Conservation (phyloP, 1,284 basidiomycete genomes). For the Marasmius oreades region DNA sequence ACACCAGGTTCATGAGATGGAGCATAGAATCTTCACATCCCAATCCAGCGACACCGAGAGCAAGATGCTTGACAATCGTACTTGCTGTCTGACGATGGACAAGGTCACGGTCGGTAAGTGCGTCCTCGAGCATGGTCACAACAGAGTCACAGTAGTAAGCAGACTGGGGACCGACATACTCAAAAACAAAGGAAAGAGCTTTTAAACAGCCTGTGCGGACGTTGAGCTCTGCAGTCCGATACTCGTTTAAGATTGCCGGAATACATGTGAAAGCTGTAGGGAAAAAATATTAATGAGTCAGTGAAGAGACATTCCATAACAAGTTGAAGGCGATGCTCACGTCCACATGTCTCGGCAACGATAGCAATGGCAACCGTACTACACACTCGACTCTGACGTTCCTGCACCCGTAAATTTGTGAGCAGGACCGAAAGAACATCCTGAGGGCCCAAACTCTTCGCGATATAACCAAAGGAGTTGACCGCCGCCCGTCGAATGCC, state of each 20-base stretch:
- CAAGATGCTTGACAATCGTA: conserved; percentile 98
- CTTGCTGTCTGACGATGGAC: conserved; percentile 98
- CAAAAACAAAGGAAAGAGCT: conserved; percentile 97
- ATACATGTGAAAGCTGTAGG: conserved; percentile 92
- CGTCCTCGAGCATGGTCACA: conserved; percentile 96
- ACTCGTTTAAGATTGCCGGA: conserved; percentile 98
- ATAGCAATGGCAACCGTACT: conserved; percentile 98
- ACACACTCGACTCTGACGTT: conserved; percentile 98
- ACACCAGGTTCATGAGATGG: conserved; percentile 97
- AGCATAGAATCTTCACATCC: conserved; percentile 98
- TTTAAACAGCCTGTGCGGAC: conserved; percentile 99
- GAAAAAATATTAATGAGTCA: conserved; percentile 20
- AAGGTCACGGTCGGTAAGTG: conserved; percentile 95
- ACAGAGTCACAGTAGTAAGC: conserved; percentile 98
- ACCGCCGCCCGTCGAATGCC: conserved; percentile 98
- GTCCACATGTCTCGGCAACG: conserved; percentile 96
- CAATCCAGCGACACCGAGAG: conserved; percentile 93
- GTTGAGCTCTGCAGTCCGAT: conserved; percentile 96
- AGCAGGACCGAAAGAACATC: conserved; percentile 96
- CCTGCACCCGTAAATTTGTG: conserved; percentile 97
- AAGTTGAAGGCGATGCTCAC: conserved; percentile 41
- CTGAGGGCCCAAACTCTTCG: conserved; percentile 98
- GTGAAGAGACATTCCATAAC: conserved; percentile 8
- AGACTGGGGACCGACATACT: conserved; percentile 99
- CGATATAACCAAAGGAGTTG: conserved; percentile 99